Conservation (phyloP, 805 yeast species). For the Ogataea methanolica region DNA sequence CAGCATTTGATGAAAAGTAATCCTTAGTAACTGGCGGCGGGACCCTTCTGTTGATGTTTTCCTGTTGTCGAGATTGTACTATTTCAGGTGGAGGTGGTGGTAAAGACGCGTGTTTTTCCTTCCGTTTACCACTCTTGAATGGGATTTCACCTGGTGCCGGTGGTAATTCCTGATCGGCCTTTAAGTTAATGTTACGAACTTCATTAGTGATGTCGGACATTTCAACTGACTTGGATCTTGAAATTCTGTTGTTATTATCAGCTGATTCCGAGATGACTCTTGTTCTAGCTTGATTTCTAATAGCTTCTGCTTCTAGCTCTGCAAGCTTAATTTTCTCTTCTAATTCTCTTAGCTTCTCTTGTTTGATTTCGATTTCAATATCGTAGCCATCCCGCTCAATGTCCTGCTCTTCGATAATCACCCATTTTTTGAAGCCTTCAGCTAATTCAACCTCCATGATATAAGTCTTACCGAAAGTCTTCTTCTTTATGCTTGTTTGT, state of each 20-base stretch:
- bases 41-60: background rate
- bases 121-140: background rate
- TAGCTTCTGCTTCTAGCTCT: slow-evolving; percentile 22
- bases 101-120: background rate
- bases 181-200: background rate
- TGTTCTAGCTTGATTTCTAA: slow-evolving; percentile 12
- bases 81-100: background rate
- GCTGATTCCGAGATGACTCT: slow-evolving; percentile 9
- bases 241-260: background rate
- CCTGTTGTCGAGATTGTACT: background rate
- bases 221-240: background rate
- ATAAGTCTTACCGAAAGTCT: slow-evolving; percentile 73
- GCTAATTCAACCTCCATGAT: slow-evolving; percentile 77
- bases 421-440: slow-evolving; percentile 74
- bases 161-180: slow-evolving; percentile 7
- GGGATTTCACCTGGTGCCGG: slow-evolving; percentile 4
- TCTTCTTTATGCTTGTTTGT: slow-evolving; percentile 59
- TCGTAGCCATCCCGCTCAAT: slow-evolving; percentile 34
- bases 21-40: slow-evolving; percentile 3
- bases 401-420: slow-evolving; percentile 65
- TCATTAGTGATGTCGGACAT: slow-evolving; percentile 15
- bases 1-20: background rate
- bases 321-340: slow-evolving; percentile 26
- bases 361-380: slow-evolving; percentile 30
- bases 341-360: slow-evolving; percentile 27